These are phyloP conservation scores for Sporothrix dimorphospora DNA, from an alignment of 2,329 filamentous ascomycete genomes.

Conservation along the genomic window DNA sequence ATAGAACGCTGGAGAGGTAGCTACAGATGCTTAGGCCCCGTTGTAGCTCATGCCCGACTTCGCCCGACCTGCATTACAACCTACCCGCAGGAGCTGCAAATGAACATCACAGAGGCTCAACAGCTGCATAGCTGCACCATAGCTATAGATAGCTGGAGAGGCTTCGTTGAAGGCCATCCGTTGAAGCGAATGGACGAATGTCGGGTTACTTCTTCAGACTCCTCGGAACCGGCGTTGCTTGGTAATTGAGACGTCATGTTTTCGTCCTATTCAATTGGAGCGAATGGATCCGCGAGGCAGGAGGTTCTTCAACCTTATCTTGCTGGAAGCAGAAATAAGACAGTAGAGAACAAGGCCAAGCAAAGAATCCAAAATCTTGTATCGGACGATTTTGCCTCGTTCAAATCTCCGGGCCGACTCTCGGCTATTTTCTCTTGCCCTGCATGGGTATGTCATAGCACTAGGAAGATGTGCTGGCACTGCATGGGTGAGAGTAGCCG, in stretches of 20 bases:
- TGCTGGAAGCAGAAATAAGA: no score
- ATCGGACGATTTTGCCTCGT: background rate
- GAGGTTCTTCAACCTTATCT: no score
- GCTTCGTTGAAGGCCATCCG: no score
- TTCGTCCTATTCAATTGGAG: no score
- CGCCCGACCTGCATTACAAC: background rate
- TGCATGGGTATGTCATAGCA: background rate
- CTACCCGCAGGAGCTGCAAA: background rate
- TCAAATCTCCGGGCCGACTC: constrained; percentile 19
- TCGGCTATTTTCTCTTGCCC: constrained; percentile 2
- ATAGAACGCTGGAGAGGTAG: background rate
- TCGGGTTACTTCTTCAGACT: no score
- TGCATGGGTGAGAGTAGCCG: background rate
- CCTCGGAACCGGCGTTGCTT: background rate
- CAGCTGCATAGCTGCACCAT: background rate
- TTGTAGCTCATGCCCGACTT: background rate
- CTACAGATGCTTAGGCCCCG: background rate
- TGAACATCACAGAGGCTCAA: no score
- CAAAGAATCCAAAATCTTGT: background rate
- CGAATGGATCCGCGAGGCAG: no score
- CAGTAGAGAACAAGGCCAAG: background rate
- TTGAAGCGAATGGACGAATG: no score
- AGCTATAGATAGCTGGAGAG: background rate
- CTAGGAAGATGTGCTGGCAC: background rate
- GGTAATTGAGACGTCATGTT: background rate